These are phyloP conservation scores for Wickerhamiella hasegawae DNA, from an alignment of 805 yeast species.

Conservation along the genomic window DNA sequence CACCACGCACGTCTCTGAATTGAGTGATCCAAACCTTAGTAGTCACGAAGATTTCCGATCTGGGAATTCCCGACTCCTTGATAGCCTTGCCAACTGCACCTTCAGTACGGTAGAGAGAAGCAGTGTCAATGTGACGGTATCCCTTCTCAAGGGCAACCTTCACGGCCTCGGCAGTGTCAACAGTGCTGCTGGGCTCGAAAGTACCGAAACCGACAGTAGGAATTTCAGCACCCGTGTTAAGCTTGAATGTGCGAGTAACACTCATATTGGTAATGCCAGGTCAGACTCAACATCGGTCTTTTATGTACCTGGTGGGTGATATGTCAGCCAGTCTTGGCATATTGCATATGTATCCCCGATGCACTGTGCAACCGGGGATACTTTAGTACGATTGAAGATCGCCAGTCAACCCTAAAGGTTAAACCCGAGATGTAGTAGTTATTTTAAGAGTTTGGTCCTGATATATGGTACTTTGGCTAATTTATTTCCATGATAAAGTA, in stretches of 20 bases:
- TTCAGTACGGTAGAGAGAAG: conserved; percentile 55
- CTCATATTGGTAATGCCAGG: background rate
- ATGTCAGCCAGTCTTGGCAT: too few species aligned
- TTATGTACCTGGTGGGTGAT: too few species aligned
- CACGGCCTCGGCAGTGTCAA: conserved; percentile 35
- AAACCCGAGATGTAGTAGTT: too few species aligned
- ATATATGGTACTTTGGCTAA: too few species aligned
- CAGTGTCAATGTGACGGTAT: conserved; percentile 62
- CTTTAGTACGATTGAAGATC: too few species aligned
- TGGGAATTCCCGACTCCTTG: conserved; percentile 24
- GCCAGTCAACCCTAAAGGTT: too few species aligned
- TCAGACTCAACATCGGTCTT: too few species aligned
- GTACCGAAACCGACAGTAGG: conserved; percentile 64
- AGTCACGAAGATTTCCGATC: conserved; percentile 42
- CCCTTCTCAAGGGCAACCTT: conserved; percentile 48
- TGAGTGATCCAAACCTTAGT: conserved; percentile 41
- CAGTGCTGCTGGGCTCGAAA: conserved; percentile 33
- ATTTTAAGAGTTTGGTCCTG: too few species aligned
- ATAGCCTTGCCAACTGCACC: conserved; percentile 44
- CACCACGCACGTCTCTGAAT: conserved; percentile 27
- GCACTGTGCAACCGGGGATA: too few species aligned
- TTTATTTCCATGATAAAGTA: too few species aligned
- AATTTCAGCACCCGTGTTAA: conserved; percentile 41
- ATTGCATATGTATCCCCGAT: too few species aligned
- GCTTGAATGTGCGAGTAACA: conserved; percentile 20